Evolutionary conservation across 352 stramenopile species (phyloP), one percentile per base, ranked within the genome.

Genomic region (Phytophthora crassamura): DNA sequence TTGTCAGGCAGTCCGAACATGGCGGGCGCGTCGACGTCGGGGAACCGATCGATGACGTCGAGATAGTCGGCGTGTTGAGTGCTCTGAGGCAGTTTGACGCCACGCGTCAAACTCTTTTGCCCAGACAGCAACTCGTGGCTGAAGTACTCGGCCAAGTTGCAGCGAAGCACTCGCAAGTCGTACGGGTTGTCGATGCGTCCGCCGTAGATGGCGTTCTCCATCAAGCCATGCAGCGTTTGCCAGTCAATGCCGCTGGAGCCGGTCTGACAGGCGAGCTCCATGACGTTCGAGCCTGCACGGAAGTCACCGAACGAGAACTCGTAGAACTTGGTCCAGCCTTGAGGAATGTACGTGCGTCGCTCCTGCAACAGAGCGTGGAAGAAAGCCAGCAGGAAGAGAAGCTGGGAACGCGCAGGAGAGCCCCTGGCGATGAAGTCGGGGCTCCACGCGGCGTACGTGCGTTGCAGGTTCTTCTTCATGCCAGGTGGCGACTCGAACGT

Each of bases 261-360:
- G 2, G 69, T 78, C n/a, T 86, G 77, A 30, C 81, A 86, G 7
- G 78, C 72, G 5, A 89, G 69, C 50, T 96, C 86, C 72, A 98
- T 95, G 10, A 98, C 86, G 53, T 97, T 96, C 0, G 85, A 80
- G 6, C 93, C 95, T 15, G 93, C 94, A n/a, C 93, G 92, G 53
- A 98, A 91, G 62, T 98, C 95, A 1, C 92, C 94, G 41, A 97
- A 95, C 12, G 88, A 97, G 65, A 98, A 98, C 70, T 98, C 95
- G 78, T 98, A 98, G 47, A 97, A 96, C 57, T 98, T 98, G 22
- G 93, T 98, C 95, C 95, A 99, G 18, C 96, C 95, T 68, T 98
- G 95, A 4, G 94, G 96, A 39, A 98, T 96, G 64, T 97, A 99
- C 22, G 85, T 98, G n/a, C 91, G 77, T 20, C 87, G 64, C 46